Percentiles rank a stretch among this genome's conserved stretches.
phyloP scores from a whole-genome alignment of 495 filamentous ascomycete species.

The Extremus antarcticus region DNA sequence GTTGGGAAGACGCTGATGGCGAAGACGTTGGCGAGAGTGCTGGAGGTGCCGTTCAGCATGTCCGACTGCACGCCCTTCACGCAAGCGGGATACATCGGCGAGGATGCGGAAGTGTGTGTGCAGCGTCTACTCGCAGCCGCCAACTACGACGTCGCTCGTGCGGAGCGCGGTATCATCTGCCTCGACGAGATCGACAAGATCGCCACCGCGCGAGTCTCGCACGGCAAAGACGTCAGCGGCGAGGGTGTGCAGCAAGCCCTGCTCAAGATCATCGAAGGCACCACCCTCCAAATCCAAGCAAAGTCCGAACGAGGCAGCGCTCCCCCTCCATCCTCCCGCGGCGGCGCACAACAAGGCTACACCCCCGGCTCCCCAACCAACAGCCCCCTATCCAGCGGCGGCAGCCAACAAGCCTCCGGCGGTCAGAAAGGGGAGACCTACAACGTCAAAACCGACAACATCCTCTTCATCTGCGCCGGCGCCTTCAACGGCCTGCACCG shows the following conservation, averaged over 20 bases:
- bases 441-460: slow-evolving; percentile 88
- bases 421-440: slow-evolving; percentile 68
- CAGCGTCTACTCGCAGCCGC: slow-evolving; percentile 80
- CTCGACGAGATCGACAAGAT: slow-evolving; percentile 97
- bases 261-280: slow-evolving; percentile 91
- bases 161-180: slow-evolving; percentile 87
- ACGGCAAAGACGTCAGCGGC: slow-evolving; percentile 76
- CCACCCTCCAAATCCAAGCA: slow-evolving; percentile 76
- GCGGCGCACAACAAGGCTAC: slow-evolving; percentile 8
- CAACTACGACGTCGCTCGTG: slow-evolving; percentile 75
- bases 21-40: slow-evolving; percentile 62
- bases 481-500: slow-evolving; percentile 93
- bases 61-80: slow-evolving; percentile 97
- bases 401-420: slow-evolving; percentile 16
- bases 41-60: slow-evolving; percentile 94
- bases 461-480: slow-evolving; percentile 91
- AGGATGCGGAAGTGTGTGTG: slow-evolving; percentile 88
- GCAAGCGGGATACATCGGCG: slow-evolving; percentile 93
- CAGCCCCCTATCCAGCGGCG: slow-evolving; percentile 38
- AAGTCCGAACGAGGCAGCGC: slow-evolving; percentile 53
- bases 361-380: slow-evolving; percentile 37
- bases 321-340: background rate
- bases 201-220: slow-evolving; percentile 55
- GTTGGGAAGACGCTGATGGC: slow-evolving; percentile 96
- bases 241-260: slow-evolving; percentile 95